A percentile compares a stretch with the other conserved stretches of the same genome.
phyloP scores from a whole-genome alignment of 306 rosid species.

The Neltuma alba region DNA sequence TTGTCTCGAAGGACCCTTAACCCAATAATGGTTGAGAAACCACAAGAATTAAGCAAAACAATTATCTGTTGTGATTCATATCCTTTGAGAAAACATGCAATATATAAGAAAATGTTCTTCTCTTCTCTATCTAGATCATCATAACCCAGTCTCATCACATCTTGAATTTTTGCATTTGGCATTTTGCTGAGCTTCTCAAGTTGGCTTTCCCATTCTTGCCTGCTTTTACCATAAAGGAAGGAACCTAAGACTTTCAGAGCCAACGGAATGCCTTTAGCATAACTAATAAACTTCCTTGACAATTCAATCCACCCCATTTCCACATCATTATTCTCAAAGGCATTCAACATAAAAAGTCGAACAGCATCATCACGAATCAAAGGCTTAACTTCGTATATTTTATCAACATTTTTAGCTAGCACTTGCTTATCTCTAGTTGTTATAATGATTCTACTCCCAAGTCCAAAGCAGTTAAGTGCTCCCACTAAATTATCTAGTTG shows the following conservation, averaged over 20 bases:
- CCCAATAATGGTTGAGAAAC: slow-evolving; percentile 22
- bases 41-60: slow-evolving; percentile 33
- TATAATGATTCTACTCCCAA: slow-evolving; percentile 42
- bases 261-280: slow-evolving; percentile 41
- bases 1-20: slow-evolving; percentile 35
- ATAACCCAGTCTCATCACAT: slow-evolving; percentile 33
- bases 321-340: slow-evolving; percentile 22
- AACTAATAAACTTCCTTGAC: slow-evolving; percentile 16
- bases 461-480: slow-evolving; percentile 35
- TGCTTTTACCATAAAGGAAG: slow-evolving; percentile 24
- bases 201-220: slow-evolving; percentile 35
- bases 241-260: slow-evolving; percentile 42
- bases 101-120: slow-evolving; percentile 31
- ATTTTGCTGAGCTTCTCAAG: slow-evolving; percentile 28
- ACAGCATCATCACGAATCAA: slow-evolving; percentile 11
- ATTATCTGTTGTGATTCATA: not conserved
- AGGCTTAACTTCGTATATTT: slow-evolving; percentile 28
- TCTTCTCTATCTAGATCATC: slow-evolving; percentile 36
- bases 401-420: slow-evolving; percentile 8
- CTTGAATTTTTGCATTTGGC: slow-evolving; percentile 26
- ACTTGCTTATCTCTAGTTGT: slow-evolving; percentile 42
- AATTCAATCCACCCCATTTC: slow-evolving; percentile 28
- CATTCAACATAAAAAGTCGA: slow-evolving; percentile 28
- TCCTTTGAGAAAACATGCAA: slow-evolving; percentile 37
- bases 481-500: not conserved